Conservation (phyloP, 495 filamentous ascomycete species). For the Tuber umbilicatum region DNA sequence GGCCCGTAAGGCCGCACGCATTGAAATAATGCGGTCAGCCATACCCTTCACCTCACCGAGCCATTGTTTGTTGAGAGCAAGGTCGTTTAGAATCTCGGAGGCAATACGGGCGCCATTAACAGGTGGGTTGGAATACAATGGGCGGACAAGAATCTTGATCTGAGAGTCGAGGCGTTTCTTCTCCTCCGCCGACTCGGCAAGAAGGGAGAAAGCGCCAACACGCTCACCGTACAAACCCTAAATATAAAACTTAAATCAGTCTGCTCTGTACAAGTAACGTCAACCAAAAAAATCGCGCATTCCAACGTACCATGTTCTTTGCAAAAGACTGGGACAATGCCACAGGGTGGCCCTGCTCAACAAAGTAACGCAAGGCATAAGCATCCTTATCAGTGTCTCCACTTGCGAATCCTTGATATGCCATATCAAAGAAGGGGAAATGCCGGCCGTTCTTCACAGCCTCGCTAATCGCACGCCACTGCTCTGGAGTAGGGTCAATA, state of each 20-base stretch:
- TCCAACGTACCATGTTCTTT: slow-evolving; percentile 86
- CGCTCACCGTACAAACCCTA: slow-evolving; percentile 96
- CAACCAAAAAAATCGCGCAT: background rate
- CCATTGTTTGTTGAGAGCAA: slow-evolving; percentile 85
- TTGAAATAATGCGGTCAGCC: slow-evolving; percentile 97
- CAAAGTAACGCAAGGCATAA: slow-evolving; percentile 84
- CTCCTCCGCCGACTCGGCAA: slow-evolving; percentile 77
- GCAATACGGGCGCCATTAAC: slow-evolving; percentile 94
- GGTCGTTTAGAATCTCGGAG: slow-evolving; percentile 82
- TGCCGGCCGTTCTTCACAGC: slow-evolving; percentile 84
- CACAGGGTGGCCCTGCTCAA: slow-evolving; percentile 84
- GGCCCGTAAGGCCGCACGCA: slow-evolving; percentile 85
- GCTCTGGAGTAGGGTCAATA: slow-evolving; percentile 83
- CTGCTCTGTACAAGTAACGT: background rate
- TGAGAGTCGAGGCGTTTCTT: slow-evolving; percentile 95
- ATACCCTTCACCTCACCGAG: slow-evolving; percentile 94
- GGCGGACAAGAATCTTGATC: slow-evolving; percentile 95
- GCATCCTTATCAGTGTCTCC: slow-evolving; percentile 88
- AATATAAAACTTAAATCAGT: background rate
- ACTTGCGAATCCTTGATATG: slow-evolving; percentile 96
- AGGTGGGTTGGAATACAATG: slow-evolving; percentile 96
- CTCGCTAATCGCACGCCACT: slow-evolving; percentile 89
- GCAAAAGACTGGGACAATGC: slow-evolving; percentile 90
- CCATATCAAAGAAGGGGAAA: slow-evolving; percentile 99
- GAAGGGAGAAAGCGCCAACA: slow-evolving; percentile 91